Evolutionary conservation across 2,329 filamentous ascomycete genomes (phyloP).

Genomic region (Scytalidium lignicola): DNA sequence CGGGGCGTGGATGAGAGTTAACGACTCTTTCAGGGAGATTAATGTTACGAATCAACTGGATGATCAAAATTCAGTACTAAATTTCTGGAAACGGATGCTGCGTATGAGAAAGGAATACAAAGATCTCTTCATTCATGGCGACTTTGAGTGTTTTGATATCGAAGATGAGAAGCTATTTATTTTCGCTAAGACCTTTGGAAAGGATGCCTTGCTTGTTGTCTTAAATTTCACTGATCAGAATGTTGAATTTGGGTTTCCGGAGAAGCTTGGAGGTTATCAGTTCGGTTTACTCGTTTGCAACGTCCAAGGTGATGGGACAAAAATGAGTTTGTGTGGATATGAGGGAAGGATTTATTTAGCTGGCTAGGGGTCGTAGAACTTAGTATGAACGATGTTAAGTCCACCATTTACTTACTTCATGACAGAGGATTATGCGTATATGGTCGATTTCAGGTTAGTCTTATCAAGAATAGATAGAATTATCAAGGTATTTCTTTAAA

Average conservation of each 20-base stretch:
- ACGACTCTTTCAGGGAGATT: conserved; percentile 46
- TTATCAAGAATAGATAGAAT: no score
- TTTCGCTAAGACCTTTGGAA: conserved; percentile 25
- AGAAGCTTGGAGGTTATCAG: conserved; percentile 7
- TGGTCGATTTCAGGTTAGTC: no score
- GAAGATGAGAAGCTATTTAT: conserved; percentile 39
- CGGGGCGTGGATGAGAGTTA: conserved; percentile 55
- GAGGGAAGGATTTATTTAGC: background rate
- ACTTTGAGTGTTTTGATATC: conserved; percentile 47
- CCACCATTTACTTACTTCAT: background rate
- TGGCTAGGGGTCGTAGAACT: background rate
- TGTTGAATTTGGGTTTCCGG: conserved; percentile 19
- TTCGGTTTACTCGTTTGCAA: conserved; percentile 4
- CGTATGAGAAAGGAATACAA: conserved; percentile 40
- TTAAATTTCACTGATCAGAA: conserved; percentile 41
- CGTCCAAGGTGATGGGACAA: conserved; percentile 1
- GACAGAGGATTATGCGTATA: background rate
- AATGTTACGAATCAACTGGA: conserved; percentile 51
- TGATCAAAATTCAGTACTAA: conserved; percentile 19
- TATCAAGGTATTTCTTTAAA: no score
- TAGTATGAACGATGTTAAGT: background rate
- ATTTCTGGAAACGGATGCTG: conserved; percentile 27
- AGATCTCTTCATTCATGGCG: conserved; percentile 56
- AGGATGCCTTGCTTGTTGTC: conserved; percentile 28
- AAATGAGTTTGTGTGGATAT: background rate